A percentile compares a stretch with the other conserved stretches of the same genome.
These are phyloP conservation scores for Stephania yunnanensis DNA, from an alignment of 164 flowering plant species.

Conservation along the genomic window DNA sequence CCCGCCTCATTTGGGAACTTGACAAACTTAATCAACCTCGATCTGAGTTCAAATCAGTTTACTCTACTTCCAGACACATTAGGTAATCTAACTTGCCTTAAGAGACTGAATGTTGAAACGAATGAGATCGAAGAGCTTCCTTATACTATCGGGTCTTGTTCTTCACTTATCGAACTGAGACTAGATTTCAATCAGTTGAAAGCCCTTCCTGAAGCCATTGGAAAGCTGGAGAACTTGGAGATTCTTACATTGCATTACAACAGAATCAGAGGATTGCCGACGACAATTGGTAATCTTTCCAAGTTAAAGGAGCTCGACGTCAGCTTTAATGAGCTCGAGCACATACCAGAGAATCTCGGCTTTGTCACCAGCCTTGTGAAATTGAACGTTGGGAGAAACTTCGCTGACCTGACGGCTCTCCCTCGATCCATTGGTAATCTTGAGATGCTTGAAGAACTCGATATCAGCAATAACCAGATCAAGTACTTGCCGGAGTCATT, in stretches of 20 bases:
- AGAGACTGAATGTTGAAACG: conserved; percentile 46
- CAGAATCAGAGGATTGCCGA: conserved; percentile 48
- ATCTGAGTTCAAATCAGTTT: conserved; percentile 52
- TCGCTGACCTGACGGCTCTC: conserved; percentile 53
- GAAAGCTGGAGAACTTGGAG: conserved; percentile 55
- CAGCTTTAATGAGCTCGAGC: conserved; percentile 65
- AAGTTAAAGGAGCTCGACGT: conserved; percentile 56
- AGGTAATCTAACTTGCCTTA: conserved; percentile 45
- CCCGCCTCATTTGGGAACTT: conserved; percentile 53
- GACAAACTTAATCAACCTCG: conserved; percentile 42
- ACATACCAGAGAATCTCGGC: conserved; percentile 56
- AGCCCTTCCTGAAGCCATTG: conserved; percentile 70
- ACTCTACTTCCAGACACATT: conserved; percentile 42
- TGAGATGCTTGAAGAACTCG: conserved; percentile 64
- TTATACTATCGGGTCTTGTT: conserved; percentile 58
- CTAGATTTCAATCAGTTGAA: conserved; percentile 54
- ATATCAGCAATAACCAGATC: conserved; percentile 61
- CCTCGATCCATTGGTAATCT: conserved; percentile 68
- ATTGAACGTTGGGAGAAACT: conserved; percentile 55
- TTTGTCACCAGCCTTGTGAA: conserved; percentile 46
- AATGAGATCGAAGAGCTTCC: conserved; percentile 69
- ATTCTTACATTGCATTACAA: conserved; percentile 54
- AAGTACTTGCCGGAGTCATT: conserved; percentile 59
- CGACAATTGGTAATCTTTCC: conserved; percentile 56
- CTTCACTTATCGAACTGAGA: conserved; percentile 51